A percentile compares a stretch with the other conserved stretches of the same genome.
These are phyloP conservation scores for Baorangia bicolor DNA, from an alignment of 768 basidiomycete species.

Conservation along the genomic window DNA sequence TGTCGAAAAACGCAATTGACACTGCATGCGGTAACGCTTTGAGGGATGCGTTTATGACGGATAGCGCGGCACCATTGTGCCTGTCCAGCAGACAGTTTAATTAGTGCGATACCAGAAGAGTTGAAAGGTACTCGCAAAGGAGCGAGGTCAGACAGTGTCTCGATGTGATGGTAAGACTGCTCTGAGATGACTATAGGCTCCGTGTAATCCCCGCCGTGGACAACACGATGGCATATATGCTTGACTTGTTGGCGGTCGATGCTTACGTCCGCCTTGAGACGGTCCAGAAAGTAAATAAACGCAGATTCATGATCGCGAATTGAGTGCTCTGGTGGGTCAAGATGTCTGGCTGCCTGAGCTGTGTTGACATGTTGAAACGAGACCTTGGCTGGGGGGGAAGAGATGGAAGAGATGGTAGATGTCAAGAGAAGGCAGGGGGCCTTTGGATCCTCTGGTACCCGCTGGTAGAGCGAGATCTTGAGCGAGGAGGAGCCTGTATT, in stretches of 20 bases:
- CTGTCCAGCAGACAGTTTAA: constrained; percentile 27
- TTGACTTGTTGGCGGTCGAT: constrained; percentile 46
- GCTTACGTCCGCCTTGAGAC: constrained; percentile 40
- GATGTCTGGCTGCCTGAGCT: not conserved
- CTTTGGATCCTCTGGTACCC: constrained; percentile 26
- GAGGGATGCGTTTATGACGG: constrained; percentile 62
- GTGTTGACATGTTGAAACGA: constrained; percentile 34
- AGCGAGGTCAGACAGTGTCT: constrained; percentile 74
- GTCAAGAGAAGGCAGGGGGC: constrained; percentile 47
- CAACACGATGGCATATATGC: constrained; percentile 74
- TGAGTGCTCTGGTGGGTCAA: constrained; percentile 29
- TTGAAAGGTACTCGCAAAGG: constrained; percentile 56
- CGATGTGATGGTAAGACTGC: constrained; percentile 69
- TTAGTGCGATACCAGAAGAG: not conserved
- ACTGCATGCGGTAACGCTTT: constrained; percentile 60
- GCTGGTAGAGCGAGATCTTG: constrained; percentile 69
- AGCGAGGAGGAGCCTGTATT: constrained; percentile 87
- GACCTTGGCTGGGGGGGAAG: constrained; percentile 52
- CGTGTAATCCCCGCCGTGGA: constrained; percentile 83
- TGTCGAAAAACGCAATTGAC: constrained; percentile 87
- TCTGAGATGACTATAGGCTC: constrained; percentile 67
- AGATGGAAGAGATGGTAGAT: constrained; percentile 57
- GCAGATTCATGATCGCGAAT: constrained; percentile 62
- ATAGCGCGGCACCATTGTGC: constrained; percentile 61
- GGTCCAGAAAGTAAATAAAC: constrained; percentile 57